Evolutionary conservation across 2,329 filamentous ascomycete genomes (phyloP), one percentile per base, ranked within the genome.

Genomic region (Colletotrichum sp.): DNA sequence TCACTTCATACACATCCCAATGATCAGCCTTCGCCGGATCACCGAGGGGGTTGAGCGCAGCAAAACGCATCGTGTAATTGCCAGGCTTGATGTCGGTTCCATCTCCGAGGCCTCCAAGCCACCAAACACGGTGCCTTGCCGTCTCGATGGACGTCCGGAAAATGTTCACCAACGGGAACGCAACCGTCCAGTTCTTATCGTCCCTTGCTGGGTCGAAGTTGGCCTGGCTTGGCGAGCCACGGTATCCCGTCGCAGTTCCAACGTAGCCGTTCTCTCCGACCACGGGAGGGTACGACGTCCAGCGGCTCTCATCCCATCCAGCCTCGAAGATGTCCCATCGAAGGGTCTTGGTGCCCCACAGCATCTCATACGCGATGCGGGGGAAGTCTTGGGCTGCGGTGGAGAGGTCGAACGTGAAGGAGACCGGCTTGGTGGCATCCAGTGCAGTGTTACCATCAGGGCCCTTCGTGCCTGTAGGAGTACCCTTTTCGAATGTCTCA

Each of bases 81-180:
- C 86, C 85, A 4, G 85, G 83, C 4, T 79, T 77, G 66, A 87
- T 86, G 48, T 82, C 81, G 6, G 84, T 82, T 3, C 85, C 85
- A 69, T 87, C 85, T 7, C 85, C 83, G 14, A 87, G 81, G 69
- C 84, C 83, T 4, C 85, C 85, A n/a, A 87, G 84, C 85, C 85
- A 87, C 82, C 83, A 86, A 63, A 83, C 79, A 75, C 52, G 80
- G 80, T 7, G 84, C 79, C 62, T 82, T 79, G 38, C 32, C 1
- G 65, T 68, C 34, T 68, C 65, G 32, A 68, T 59, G 4, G 52
- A 68, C 0, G 52, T 59, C 0, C 65, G 32, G 34, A 68, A 68
- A 18, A 59, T 68, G 12, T 59, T 68, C 81, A 80, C 82, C 85
- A 85, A 24, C 81, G 65, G 65, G 32, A 68, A 59, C 21, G 52